Conservation (phyloP, 345 rosid genomes). For the Melastoma malabathricum region DNA sequence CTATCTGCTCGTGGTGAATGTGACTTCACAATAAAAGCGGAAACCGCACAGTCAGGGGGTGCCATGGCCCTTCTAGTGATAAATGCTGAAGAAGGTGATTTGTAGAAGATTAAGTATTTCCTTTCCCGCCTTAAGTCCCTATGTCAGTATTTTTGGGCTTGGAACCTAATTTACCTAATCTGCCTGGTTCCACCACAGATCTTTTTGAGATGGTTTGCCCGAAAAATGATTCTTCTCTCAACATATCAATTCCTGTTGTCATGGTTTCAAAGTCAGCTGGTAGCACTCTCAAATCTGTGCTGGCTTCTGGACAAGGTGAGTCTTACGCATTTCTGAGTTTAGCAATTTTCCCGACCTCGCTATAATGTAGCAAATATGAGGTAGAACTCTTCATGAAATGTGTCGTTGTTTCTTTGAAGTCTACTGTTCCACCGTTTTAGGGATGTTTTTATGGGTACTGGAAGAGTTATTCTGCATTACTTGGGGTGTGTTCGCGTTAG, state of each 20-base stretch:
- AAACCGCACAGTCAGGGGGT: slow-evolving; percentile 67
- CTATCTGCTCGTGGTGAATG: slow-evolving; percentile 70
- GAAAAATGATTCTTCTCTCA: slow-evolving; percentile 30
- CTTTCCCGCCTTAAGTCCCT: too few species aligned
- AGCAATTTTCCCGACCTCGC: too few species aligned
- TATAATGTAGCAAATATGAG: too few species aligned
- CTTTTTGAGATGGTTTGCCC: slow-evolving; percentile 72
- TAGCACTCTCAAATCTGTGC: slow-evolving; percentile 44
- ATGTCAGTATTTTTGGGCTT: too few species aligned
- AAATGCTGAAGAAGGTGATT: slow-evolving; percentile 71
- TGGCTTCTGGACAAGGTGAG: slow-evolving; percentile 29
- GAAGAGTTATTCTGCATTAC: too few species aligned
- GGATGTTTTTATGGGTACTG: too few species aligned
- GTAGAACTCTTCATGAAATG: too few species aligned
- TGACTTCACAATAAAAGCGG: slow-evolving; percentile 58
- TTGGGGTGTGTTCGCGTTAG: too few species aligned
- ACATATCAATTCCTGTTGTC: slow-evolving; percentile 66
- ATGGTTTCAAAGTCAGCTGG: slow-evolving; percentile 70
- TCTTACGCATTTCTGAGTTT: too few species aligned
- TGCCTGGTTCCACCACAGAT: slow-evolving; percentile 18
- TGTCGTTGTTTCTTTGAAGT: too few species aligned
- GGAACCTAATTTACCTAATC: too few species aligned
- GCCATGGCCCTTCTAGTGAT: slow-evolving; percentile 69
- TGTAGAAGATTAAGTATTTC: neutral
- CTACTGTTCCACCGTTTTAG: too few species aligned